These are phyloP conservation scores for Dryas integrifolia DNA, from an alignment of 331 rosid genomes.

Conservation along the genomic window DNA sequence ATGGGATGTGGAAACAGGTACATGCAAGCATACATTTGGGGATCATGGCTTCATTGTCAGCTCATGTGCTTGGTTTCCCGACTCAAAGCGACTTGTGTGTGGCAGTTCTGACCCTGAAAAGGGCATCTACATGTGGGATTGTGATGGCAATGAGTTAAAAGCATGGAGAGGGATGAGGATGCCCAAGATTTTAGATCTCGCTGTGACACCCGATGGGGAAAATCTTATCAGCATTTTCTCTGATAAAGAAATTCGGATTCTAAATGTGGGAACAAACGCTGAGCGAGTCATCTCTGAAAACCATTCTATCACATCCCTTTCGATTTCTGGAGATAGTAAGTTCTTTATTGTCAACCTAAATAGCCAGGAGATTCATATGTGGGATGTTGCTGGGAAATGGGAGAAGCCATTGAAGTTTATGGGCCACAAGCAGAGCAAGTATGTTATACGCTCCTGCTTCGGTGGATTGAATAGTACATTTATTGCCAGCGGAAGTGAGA, in stretches of 20 bases:
- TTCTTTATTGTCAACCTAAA: conserved; percentile 74
- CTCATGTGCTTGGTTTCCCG: conserved; percentile 95
- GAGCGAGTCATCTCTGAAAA: conserved; percentile 62
- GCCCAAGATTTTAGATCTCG: conserved; percentile 79
- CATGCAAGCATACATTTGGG: conserved; percentile 77
- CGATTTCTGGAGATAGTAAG: conserved; percentile 70
- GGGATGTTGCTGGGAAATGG: conserved; percentile 74
- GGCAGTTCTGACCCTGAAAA: conserved; percentile 75
- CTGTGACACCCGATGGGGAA: conserved; percentile 80
- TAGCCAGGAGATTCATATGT: conserved; percentile 88
- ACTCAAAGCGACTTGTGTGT: conserved; percentile 71
- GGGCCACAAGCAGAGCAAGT: conserved; percentile 75
- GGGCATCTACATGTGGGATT: conserved; percentile 85
- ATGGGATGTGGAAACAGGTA: conserved; percentile 87
- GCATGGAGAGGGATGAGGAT: conserved; percentile 80
- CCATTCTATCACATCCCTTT: conserved; percentile 66
- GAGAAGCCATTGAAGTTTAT: conserved; percentile 49
- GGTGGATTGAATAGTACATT: conserved; percentile 65
- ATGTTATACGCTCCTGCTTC: conserved; percentile 82
- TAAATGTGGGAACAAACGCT: conserved; percentile 50
- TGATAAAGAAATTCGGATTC: conserved; percentile 65
- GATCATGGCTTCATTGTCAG: conserved; percentile 66
- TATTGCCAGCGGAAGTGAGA: conserved; percentile 85
- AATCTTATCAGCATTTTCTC: conserved; percentile 63
- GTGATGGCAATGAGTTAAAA: conserved; percentile 66